Evolutionary conservation across 2,329 filamentous ascomycete species (phyloP), one percentile per base, ranked within the genome.

Genomic region (Fusarium lyarnte): DNA sequence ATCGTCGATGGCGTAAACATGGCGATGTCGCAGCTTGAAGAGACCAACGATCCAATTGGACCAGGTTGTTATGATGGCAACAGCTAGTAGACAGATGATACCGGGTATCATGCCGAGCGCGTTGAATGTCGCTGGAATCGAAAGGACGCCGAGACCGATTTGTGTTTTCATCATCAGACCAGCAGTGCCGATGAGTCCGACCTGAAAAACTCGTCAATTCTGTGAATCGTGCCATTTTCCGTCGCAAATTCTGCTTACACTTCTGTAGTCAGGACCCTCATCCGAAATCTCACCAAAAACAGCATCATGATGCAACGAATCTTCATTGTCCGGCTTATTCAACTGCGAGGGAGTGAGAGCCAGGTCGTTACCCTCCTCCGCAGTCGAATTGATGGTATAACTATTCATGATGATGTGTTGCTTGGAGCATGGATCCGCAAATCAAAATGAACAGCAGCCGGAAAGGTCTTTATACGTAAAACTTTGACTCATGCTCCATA

Each of bases 1-100:
- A 71, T 88, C 87, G 49, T 87, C 87, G 59, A 89, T 87, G 17
- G 85, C 83, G 69, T 89, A 88, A 3, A 88, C 85, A 45, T 85
- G 81, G 5, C 82, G 82, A 72, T 89, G 87, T 23, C 79, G 78
- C 29, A 85, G 73, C 72, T 88, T 88, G 81, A 88, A 88, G n/a
- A 80, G 74, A 8, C 85, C 86, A 9, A 87, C 79, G 19, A 86
- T 84, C 68, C 84, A 86, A 60, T 82, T 81, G 4, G 84, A 85
- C 85, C 85, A 87, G 2, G 83, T 85, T 0, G 85, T 87, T 70
- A 86, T 85, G 16, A 53, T 63, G 0, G 79, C 84, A 29, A 87
- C 81, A 7, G 74, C 66, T 1, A 82, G 39, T 6, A 87, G 78
- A 38, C 82, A 81, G 17, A 87, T 82, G 8, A 86, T 76, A 6